Evolutionary conservation across 345 rosid species (phyloP).

Genomic region (Balakata baccata): DNA sequence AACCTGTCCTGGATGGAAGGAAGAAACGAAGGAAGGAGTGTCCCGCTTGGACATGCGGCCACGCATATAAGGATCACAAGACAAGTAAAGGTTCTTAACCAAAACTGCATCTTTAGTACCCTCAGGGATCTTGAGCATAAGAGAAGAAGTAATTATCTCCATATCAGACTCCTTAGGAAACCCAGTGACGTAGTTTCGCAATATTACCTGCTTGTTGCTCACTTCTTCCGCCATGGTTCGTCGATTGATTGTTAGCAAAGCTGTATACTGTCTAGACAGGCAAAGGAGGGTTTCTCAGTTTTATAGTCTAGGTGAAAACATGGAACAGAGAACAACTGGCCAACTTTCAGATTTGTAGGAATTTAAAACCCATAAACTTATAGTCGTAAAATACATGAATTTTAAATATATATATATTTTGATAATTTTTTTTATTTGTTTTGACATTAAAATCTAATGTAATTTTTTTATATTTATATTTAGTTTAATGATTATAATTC

Average conservation of each 20-base stretch:
- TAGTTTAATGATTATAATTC: too few relatives aligned
- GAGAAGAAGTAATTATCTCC: constrained; percentile 1
- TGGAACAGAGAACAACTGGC: too few relatives aligned
- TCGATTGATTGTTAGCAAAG: not conserved
- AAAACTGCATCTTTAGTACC: constrained; percentile 10
- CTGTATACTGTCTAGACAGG: too few relatives aligned
- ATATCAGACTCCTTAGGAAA: constrained; percentile 18
- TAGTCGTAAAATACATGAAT: too few relatives aligned
- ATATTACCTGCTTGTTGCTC: constrained; percentile 17
- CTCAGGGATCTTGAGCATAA: constrained; percentile 5
- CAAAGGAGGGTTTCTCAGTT: not conserved
- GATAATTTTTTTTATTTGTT: too few relatives aligned
- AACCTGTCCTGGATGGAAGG: constrained; percentile 17
- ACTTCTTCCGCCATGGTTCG: constrained; percentile 5
- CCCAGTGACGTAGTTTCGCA: constrained; percentile 10
- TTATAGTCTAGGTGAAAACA: too few relatives aligned
- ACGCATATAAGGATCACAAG: constrained; percentile 23
- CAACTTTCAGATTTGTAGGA: too few relatives aligned
- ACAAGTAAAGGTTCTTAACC: constrained; percentile 21
- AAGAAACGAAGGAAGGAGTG: not conserved
- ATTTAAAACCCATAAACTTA: too few relatives aligned
- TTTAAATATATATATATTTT: too few relatives aligned
- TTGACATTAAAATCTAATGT: too few relatives aligned
- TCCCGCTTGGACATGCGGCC: constrained; percentile 15
- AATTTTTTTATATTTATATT: too few relatives aligned